Evolutionary conservation across 2,329 filamentous ascomycete genomes (phyloP).

Genomic region (Trichoderma endophyticum): DNA sequence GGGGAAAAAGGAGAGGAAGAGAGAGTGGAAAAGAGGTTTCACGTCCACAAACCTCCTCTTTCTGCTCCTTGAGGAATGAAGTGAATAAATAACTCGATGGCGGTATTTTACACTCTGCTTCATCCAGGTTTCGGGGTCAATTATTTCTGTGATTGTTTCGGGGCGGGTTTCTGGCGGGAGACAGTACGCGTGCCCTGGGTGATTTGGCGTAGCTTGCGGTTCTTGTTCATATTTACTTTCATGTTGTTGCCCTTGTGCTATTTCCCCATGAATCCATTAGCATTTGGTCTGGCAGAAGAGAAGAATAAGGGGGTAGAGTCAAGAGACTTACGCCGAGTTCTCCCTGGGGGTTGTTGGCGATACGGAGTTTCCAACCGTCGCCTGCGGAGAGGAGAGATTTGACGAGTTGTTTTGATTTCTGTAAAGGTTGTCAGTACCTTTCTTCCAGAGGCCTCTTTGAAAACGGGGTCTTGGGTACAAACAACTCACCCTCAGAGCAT

Average conservation of each 20-base stretch:
- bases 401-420: slow-evolving; percentile 29
- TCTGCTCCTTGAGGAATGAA: not conserved
- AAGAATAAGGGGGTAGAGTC: not conserved
- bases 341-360: slow-evolving; percentile 28
- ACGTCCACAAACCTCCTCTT: not conserved
- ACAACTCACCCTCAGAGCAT: slow-evolving; percentile 22
- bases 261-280: not conserved
- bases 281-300: not conserved
- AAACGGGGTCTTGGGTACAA: not conserved
- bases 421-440: not conserved
- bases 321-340: slow-evolving; percentile 24
- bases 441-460: not conserved
- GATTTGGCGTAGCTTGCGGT: slow-evolving; percentile 18
- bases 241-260: slow-evolving; percentile 26
- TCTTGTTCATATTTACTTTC: slow-evolving; percentile 27
- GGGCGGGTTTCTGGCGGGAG: not conserved
- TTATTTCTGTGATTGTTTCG: not conserved
- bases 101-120: not conserved
- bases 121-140: not conserved
- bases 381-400: slow-evolving; percentile 28
- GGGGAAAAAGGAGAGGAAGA: not conserved
- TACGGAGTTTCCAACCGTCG: slow-evolving; percentile 25
- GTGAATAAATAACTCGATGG: not conserved
- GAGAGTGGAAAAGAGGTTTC: not conserved
- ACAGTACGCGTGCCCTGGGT: not conserved